These are phyloP conservation scores for Xylariaceae sp. DNA, from an alignment of 2,329 filamentous ascomycete species.

Conservation along the genomic window DNA sequence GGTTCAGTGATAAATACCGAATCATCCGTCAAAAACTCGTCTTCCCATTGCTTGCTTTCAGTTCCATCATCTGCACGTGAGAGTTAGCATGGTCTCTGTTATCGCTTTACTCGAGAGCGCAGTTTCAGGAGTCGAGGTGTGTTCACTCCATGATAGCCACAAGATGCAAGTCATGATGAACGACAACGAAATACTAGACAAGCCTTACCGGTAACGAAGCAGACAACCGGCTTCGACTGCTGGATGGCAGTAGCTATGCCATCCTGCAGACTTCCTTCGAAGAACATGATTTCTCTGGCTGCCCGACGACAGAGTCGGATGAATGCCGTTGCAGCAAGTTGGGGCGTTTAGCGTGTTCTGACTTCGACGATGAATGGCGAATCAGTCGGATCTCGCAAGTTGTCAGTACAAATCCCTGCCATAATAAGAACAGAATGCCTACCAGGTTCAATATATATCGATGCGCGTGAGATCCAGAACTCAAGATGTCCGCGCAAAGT, in stretches of 20 bases:
- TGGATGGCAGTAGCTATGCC: slow-evolving; percentile 73
- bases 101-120: not conserved
- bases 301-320: slow-evolving; percentile 3
- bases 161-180: not conserved
- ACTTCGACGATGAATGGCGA: not conserved
- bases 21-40: slow-evolving; percentile 57
- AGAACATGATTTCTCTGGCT: slow-evolving; percentile 61
- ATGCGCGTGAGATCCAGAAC: not conserved
- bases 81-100: not conserved
- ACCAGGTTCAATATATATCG: not conserved
- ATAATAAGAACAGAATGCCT: not conserved
- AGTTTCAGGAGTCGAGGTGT: too few relatives aligned
- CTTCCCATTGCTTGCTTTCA: slow-evolving; percentile 68
- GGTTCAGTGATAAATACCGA: slow-evolving; percentile 39
- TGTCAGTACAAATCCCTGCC: too few relatives aligned
- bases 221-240: slow-evolving; percentile 72
- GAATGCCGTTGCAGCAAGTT: not conserved
- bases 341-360: not conserved
- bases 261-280: slow-evolving; percentile 70
- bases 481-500: not conserved
- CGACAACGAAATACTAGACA: not conserved
- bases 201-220: slow-evolving; percentile 70
- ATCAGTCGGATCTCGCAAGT: too few relatives aligned
- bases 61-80: slow-evolving; percentile 57
- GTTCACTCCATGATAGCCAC: too few relatives aligned